Evolutionary conservation across 208 protist species (phyloP), one percentile per base, ranked within the genome.

Genomic region (Histomonas meleagridis): DNA sequence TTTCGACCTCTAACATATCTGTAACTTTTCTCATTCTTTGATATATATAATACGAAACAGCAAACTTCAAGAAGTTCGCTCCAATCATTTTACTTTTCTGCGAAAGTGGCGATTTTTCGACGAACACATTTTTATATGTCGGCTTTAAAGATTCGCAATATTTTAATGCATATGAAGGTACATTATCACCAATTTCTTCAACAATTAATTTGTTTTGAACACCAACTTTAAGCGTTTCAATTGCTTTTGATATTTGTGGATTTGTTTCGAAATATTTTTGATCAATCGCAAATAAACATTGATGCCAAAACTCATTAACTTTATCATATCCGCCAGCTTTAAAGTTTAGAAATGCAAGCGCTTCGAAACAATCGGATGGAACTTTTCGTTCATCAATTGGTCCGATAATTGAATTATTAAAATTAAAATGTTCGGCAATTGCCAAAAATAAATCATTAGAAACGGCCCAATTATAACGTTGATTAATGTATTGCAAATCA

Each of bases 361-460:
- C 46, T 86, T 86, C 76, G 46, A 86, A 86, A 35, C 76, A 86
- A 49, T 86, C 76, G 21, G 40, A 40, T 51, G 76, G 76, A 86
- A 86, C 40, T 49, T 86, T 86, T 46, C 55, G 46, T n/a, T 51
- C 76, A 55, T 86, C 76, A 26, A 57, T 51, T 21, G 76, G 76
- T 32, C 76, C 76, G 28, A 86, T 86, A 16, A 86, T 23, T 18
- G 46, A 86, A 32, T 46, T 55, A n/a, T 51, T 4, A 49, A 86
- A 86, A 55, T 86, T 86, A n/a, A 32, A 55, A 7, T 86, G 46
- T 16, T 32, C 16, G 26, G 46, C 76, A 38, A 86, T 86, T 12
- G 16, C 26, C 14, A 26, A 26, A 48, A 86, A 86, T 26, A 86
- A 38, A 57, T 32, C 23, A 55, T 86, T 86, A 38, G 46, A 55